phyloP scores from a whole-genome alignment of 371 early-diverging fungal genomes.

The Blakeslea trispora region DNA sequence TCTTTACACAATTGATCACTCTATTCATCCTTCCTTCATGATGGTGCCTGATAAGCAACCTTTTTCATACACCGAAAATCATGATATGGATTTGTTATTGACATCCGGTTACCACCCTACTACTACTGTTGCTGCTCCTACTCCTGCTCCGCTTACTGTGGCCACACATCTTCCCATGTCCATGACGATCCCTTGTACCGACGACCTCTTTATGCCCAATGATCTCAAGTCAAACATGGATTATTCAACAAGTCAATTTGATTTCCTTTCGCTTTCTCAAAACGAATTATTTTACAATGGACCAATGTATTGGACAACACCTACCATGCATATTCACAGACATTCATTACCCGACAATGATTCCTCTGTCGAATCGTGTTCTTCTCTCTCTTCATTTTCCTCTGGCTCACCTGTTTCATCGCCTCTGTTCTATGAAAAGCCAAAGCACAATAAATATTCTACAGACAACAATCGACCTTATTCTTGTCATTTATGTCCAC shows the following conservation, averaged over 20 bases:
- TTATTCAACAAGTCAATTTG: too few relatives aligned
- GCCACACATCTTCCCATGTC: too few relatives aligned
- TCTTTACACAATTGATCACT: not conserved
- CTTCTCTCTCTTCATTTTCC: not conserved
- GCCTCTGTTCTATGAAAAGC: not conserved
- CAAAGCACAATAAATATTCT: not conserved
- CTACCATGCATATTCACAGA: too few relatives aligned
- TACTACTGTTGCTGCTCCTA: too few relatives aligned
- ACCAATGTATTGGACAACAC: too few relatives aligned
- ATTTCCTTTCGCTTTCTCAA: not conserved
- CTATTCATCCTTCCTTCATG: not conserved
- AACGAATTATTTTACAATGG: too few relatives aligned
- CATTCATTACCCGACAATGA: too few relatives aligned
- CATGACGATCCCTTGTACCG: too few relatives aligned
- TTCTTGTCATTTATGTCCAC: conserved; percentile 15
- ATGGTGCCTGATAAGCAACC: not conserved
- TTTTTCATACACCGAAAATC: not conserved
- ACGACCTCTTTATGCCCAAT: too few relatives aligned
- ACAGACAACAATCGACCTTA: conserved; percentile 14
- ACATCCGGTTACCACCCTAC: too few relatives aligned
- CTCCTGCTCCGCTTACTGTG: too few relatives aligned
- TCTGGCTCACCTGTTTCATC: not conserved
- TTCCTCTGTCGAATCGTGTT: not conserved
- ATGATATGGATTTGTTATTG: not conserved
- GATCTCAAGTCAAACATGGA: too few relatives aligned